A percentile compares a stretch with the other conserved stretches of the same genome.
phyloP scores from a whole-genome alignment of 1,139 yeast genomes.

The Saccharomyces pastorianus region DNA sequence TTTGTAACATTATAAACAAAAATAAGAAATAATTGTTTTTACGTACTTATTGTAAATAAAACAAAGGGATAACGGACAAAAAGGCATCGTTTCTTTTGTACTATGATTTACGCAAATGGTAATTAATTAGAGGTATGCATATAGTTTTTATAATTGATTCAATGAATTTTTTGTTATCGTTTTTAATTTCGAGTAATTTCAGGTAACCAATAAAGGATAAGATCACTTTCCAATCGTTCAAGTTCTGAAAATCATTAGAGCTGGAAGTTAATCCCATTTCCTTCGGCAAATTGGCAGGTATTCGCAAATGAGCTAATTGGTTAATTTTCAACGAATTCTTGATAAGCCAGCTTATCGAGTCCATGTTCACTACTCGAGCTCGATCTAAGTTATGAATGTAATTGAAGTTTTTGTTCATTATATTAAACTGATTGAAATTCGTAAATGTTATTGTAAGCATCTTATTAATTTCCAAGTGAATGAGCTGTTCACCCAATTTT shows the following conservation, averaged over 20 bases:
- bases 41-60: neutral
- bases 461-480: neutral
- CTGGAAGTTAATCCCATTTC: neutral
- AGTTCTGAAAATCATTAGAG: neutral
- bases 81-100: neutral
- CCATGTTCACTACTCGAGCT: neutral
- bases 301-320: neutral
- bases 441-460: neutral
- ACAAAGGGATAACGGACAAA: neutral
- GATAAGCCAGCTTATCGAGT: neutral
- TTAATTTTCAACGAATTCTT: neutral
- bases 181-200: neutral
- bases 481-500: neutral
- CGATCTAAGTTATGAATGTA: neutral
- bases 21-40: neutral
- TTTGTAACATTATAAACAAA: neutral
- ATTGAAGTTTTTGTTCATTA: neutral
- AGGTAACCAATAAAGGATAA: neutral
- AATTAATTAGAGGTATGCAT: neutral
- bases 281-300: neutral
- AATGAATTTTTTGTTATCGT: neutral
- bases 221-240: neutral
- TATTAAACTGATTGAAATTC: neutral
- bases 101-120: neutral
- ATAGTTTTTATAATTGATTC: neutral